Base-by-base conservation (phyloP, 257 asterid genomes). In the Coffea eugenioides region DNA sequence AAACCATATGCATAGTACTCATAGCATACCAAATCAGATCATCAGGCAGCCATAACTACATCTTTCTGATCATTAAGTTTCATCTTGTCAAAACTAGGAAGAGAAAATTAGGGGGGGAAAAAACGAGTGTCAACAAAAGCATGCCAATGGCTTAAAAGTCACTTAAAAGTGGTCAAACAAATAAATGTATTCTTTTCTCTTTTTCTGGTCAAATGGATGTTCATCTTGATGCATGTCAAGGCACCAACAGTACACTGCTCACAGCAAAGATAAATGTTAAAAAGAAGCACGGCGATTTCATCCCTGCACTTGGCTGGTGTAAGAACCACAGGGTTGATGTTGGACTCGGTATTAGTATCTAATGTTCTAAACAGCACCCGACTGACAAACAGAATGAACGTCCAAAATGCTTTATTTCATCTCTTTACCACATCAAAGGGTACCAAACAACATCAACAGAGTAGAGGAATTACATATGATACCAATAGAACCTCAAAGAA, bases 181-280 rank as follows among this genome's bases (percentile, higher is more conserved):
- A 46, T 9, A 31, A 34, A 8, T 10, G 12, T 2, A 54, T 25
- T 16, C 52, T 13, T 51, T 25, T 74, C 51, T 27, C 64, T 41
- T 64, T 7, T 73, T 54, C 23, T 23, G 6, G 14, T 5, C 36
- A 23, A 14, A 5, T 2, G 25, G 36, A 62, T 13, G 64, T 72
- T 72, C 45, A 49, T 5, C 10, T 11, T 75, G 23, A 39, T 1
- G 16, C 59, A 41, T 67, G 13, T 25, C 51, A n/a, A 64, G 48
- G 48, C 80, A 76, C 14, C 12, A 76, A 13, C 36, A 76, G 18
- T 43, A 76, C 45, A 64, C 59, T 59, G 71, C 9, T 75, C 69
- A 57, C 15, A 41, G 3, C 62, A 65, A 65, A 31, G 70, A 27
- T 36, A 41, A 14, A 65, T 27, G 43, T 3, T 6, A 27, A 65